Evolutionary conservation across 2,329 filamentous ascomycete genomes (phyloP).

Genomic region (Phialemoniopsis sp.): DNA sequence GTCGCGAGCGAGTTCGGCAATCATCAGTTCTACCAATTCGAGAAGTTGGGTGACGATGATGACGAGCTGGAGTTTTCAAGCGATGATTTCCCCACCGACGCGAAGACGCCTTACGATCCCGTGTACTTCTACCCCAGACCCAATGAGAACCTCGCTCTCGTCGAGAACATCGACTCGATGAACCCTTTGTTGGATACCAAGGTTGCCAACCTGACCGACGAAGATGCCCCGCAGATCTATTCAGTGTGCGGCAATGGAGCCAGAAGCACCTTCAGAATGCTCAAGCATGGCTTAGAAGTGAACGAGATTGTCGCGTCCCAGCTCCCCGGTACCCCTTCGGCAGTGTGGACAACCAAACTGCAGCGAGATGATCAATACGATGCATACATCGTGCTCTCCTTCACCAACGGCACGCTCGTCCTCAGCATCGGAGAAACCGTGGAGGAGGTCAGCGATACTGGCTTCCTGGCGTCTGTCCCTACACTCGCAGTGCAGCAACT

Average conservation of each 20-base stretch:
- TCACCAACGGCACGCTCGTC: slow-evolving; percentile 84
- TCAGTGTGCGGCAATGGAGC: slow-evolving; percentile 85
- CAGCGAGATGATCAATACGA: slow-evolving; percentile 80
- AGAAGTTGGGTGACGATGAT: slow-evolving; percentile 90
- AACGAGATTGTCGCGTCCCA: slow-evolving; percentile 95
- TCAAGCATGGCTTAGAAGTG: slow-evolving; percentile 90
- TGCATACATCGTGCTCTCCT: slow-evolving; percentile 92
- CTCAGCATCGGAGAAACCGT: slow-evolving; percentile 96
- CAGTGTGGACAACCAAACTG: slow-evolving; percentile 94
- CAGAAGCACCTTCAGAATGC: slow-evolving; percentile 82
- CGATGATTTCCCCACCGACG: slow-evolving; percentile 76
- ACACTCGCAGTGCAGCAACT: slow-evolving; percentile 92
- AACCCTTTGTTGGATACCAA: slow-evolving; percentile 91
- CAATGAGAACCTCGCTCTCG: slow-evolving; percentile 76
- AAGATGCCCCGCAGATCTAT: slow-evolving; percentile 96
- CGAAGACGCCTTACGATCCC: slow-evolving; percentile 66
- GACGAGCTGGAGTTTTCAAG: slow-evolving; percentile 84
- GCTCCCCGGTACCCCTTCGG: slow-evolving; percentile 79
- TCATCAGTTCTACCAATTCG: slow-evolving; percentile 93
- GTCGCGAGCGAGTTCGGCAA: slow-evolving; percentile 90
- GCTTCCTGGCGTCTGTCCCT: slow-evolving; percentile 82
- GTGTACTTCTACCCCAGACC: slow-evolving; percentile 81
- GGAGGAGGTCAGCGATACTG: slow-evolving; percentile 90
- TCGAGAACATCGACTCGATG: slow-evolving; percentile 82
- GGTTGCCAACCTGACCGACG: slow-evolving; percentile 82